phyloP scores from a whole-genome alignment of 768 basidiomycete genomes.

The Candolleomyces aberdarensis region DNA sequence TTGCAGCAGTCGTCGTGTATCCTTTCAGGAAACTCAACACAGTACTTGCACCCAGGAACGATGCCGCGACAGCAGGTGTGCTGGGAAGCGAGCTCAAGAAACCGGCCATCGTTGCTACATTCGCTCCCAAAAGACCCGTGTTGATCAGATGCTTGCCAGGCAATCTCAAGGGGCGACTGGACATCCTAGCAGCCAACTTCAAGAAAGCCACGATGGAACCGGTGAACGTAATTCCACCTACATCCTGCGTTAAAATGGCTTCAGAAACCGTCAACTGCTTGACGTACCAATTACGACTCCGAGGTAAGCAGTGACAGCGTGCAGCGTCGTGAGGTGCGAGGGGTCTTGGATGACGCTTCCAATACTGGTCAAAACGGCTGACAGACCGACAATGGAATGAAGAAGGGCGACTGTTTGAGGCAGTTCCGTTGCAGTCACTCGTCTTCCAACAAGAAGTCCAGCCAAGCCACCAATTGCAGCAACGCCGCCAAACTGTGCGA shows the following conservation, averaged over 20 bases:
- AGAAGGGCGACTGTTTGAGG: constrained; percentile 78
- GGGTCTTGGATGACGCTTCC: constrained; percentile 75
- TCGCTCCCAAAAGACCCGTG: constrained; percentile 64
- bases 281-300: constrained; percentile 75
- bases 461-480: constrained; percentile 69
- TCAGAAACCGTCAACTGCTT: not conserved
- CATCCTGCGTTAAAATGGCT: not conserved
- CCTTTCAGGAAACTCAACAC: constrained; percentile 82
- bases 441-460: constrained; percentile 73
- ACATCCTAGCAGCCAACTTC: constrained; percentile 81
- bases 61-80: constrained; percentile 73
- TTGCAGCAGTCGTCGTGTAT: constrained; percentile 85
- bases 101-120: constrained; percentile 70
- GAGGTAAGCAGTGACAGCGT: constrained; percentile 82
- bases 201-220: constrained; percentile 89
- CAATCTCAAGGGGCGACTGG: constrained; percentile 66
- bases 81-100: constrained; percentile 66
- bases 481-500: constrained; percentile 76
- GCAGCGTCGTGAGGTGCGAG: constrained; percentile 66
- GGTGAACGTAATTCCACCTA: constrained; percentile 83
- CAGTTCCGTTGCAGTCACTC: constrained; percentile 84
- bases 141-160: constrained; percentile 82
- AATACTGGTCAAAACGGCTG: constrained; percentile 84
- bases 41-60: constrained; percentile 72
- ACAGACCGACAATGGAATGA: constrained; percentile 87